Percentiles rank a stretch among this genome's conserved stretches.
Evolutionary conservation across 371 early-diverging fungal species (phyloP).

Genomic region (Amoeboaphelidium occidentale): DNA sequence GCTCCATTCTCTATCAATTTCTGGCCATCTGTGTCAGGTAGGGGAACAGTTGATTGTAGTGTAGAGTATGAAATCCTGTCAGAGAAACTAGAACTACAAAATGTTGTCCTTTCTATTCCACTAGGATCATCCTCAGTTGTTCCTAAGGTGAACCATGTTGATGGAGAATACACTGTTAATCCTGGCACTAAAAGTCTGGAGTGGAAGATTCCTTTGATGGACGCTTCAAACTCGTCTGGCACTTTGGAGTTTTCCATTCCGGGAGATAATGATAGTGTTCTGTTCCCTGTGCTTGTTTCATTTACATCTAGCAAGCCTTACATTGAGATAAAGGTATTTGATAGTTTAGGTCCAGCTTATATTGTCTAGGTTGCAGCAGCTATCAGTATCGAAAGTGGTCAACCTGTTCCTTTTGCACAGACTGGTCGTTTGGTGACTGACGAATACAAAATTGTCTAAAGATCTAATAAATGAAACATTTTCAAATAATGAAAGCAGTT

Average conservation of each 20-base stretch:
- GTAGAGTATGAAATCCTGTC: constrained; percentile 75
- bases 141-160: constrained; percentile 47
- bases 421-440: not conserved
- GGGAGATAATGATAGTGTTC: constrained; percentile 46
- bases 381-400: not conserved
- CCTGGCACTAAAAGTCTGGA: constrained; percentile 35
- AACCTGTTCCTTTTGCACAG: not conserved
- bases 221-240: constrained; percentile 41
- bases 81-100: constrained; percentile 42
- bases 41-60: constrained; percentile 67
- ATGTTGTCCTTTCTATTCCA: constrained; percentile 67
- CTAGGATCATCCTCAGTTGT: constrained; percentile 33
- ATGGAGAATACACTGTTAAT: constrained; percentile 38
- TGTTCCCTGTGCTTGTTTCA: constrained; percentile 68
- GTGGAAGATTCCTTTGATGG: constrained; percentile 69
- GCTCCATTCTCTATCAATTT: constrained; percentile 78
- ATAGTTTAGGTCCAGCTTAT: not conserved
- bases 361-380: not conserved
- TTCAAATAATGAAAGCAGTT: too few relatives aligned
- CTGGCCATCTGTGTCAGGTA: constrained; percentile 81
- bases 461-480: not conserved
- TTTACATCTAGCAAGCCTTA: constrained; percentile 41
- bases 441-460: not conserved
- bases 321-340: constrained; percentile 44
- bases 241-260: constrained; percentile 59